These are phyloP conservation scores for Phytophthora litchii DNA, from an alignment of 352 stramenopile species.

Conservation along the genomic window DNA sequence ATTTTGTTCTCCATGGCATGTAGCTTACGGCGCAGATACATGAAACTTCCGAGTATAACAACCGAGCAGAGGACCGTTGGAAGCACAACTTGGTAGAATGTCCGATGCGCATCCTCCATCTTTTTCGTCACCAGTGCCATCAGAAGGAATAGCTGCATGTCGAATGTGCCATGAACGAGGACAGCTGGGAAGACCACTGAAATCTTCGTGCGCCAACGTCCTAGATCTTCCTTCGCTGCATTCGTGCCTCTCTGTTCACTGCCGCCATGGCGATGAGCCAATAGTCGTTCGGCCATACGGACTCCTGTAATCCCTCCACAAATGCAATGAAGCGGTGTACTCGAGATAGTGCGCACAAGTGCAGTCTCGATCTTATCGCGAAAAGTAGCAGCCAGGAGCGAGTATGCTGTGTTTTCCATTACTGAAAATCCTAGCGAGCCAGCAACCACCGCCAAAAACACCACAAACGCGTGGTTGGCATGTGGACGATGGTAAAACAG, in stretches of 20 bases:
- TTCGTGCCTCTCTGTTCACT: constrained; percentile 14
- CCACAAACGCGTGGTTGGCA: constrained; percentile 59
- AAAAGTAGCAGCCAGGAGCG: constrained; percentile 42
- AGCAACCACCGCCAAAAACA: constrained; percentile 60
- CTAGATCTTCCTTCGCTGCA: constrained; percentile 26
- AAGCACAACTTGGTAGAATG: constrained; percentile 45
- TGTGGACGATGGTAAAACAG: constrained; percentile 50
- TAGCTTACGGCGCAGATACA: constrained; percentile 41
- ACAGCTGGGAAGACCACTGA: constrained; percentile 49
- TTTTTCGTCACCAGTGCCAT: constrained; percentile 46
- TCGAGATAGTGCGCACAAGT: constrained; percentile 45
- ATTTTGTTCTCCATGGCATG: constrained; percentile 52
- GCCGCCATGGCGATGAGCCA: constrained; percentile 26
- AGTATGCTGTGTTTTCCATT: constrained; percentile 64
- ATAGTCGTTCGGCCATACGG: constrained; percentile 50
- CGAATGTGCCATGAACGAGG: constrained; percentile 64
- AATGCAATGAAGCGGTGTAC: constrained; percentile 63
- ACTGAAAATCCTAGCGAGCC: constrained; percentile 66
- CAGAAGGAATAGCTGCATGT: constrained; percentile 62
- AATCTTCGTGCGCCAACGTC: constrained; percentile 45
- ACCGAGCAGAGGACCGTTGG: constrained; percentile 31
- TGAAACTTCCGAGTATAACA: constrained; percentile 36
- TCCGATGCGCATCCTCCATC: constrained; percentile 35
- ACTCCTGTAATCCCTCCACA: constrained; percentile 71
- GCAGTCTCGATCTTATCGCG: constrained; percentile 44